Conservation (phyloP, 108 stramenopile species). For the Skeletonema potamos region DNA sequence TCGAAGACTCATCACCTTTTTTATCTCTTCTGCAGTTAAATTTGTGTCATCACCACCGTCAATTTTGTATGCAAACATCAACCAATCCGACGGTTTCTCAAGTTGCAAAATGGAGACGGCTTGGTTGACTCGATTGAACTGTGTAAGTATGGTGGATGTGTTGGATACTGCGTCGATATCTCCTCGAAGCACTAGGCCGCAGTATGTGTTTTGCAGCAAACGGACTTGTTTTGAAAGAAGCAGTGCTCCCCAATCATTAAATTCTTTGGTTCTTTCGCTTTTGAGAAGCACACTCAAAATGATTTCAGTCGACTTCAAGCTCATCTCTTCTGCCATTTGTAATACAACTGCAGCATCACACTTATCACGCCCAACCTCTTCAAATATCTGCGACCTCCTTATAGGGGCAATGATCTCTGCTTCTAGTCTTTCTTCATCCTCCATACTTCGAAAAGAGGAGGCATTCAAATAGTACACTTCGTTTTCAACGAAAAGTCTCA, state of each 20-base stretch:
- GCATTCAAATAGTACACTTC: conserved; percentile 72
- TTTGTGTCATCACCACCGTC: conserved; percentile 32
- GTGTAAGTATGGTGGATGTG: conserved; percentile 43
- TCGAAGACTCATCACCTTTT: conserved; percentile 56
- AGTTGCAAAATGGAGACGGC: conserved; percentile 72
- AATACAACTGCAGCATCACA: conserved; percentile 63
- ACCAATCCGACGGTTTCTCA: conserved; percentile 84
- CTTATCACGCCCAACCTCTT: conserved; percentile 53
- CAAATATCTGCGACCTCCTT: conserved; percentile 51
- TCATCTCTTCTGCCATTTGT: conserved; percentile 48
- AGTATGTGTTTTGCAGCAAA: conserved; percentile 56
- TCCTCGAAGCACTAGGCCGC: conserved; percentile 29
- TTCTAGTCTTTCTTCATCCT: conserved; percentile 70
- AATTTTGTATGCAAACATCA: conserved; percentile 39
- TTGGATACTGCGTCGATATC: background rate
- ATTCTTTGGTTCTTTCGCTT: conserved; percentile 42
- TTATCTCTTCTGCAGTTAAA: conserved; percentile 62
- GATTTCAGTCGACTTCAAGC: conserved; percentile 51
- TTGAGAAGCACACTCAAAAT: conserved; percentile 54
- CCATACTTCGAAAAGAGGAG: conserved; percentile 47
- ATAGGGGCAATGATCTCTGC: conserved; percentile 55
- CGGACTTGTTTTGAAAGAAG: conserved; percentile 86
- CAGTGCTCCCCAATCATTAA: conserved; percentile 85
- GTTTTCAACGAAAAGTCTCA: conserved; percentile 62
- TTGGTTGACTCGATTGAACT: conserved; percentile 75